These are phyloP conservation scores for Scortechinia acanthostroma DNA, from an alignment of 2,329 filamentous ascomycete genomes.

Conservation along the genomic window DNA sequence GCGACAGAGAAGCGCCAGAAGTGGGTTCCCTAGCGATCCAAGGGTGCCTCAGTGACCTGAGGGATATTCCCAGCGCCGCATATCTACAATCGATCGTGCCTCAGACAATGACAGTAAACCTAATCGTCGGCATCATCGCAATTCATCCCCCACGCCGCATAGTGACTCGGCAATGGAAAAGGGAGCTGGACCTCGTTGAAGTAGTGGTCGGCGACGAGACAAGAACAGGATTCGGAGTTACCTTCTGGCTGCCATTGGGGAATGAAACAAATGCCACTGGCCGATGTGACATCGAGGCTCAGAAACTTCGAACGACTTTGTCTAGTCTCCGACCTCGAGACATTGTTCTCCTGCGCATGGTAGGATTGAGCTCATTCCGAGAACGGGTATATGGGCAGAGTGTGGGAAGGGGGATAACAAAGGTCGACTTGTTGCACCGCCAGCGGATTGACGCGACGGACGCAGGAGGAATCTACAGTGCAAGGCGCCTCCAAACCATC, in stretches of 20 bases:
- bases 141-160: not conserved
- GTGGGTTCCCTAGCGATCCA: conserved; percentile 21
- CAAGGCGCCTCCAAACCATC: not conserved
- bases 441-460: not conserved
- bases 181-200: not conserved
- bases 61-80: conserved; percentile 60
- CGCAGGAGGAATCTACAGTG: not conserved
- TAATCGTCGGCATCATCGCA: not conserved
- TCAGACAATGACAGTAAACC: conserved; percentile 60
- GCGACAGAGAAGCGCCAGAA: conserved; percentile 5
- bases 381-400: conserved; percentile 1
- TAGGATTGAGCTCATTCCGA: conserved; percentile 1
- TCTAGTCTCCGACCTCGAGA: not conserved
- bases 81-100: conserved; percentile 65
- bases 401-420: not conserved
- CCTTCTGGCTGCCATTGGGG: not conserved
- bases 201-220: conserved; percentile 1
- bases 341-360: not conserved
- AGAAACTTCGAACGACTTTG: not conserved
- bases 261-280: not conserved
- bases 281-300: too few relatives aligned
- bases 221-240: not conserved
- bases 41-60: conserved; percentile 52
- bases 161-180: not conserved
- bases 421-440: not conserved